Evolutionary conservation across 2,329 filamentous ascomycete species (phyloP).

Genomic region (Grosmannia huntii): DNA sequence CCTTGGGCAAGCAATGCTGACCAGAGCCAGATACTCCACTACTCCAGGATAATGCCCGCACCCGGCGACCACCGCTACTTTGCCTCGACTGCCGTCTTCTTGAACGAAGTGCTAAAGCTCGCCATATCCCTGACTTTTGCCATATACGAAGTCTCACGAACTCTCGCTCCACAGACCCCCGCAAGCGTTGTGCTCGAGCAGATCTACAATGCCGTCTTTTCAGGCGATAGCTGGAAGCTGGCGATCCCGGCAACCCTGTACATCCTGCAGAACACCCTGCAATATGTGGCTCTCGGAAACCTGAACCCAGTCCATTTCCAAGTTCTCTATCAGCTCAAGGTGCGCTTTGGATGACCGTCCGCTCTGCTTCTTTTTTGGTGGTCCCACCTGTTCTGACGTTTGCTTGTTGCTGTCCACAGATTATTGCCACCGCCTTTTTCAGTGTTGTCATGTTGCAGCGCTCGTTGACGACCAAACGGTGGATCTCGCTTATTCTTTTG

Average conservation of each 20-base stretch:
- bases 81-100: conserved; percentile 83
- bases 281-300: conserved; percentile 86
- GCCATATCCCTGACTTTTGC: conserved; percentile 75
- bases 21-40: conserved; percentile 49
- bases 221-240: conserved; percentile 87
- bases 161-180: conserved; percentile 64
- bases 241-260: conserved; percentile 81
- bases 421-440: conserved; percentile 80
- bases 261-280: conserved; percentile 83
- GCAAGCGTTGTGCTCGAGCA: conserved; percentile 69
- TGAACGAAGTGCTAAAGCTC: conserved; percentile 87
- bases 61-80: conserved; percentile 77
- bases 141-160: conserved; percentile 73
- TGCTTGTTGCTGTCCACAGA: conserved; percentile 27
- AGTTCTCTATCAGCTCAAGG: conserved; percentile 84
- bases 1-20: not conserved
- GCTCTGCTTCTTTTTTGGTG: not conserved
- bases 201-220: conserved; percentile 70
- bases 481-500: conserved; percentile 67
- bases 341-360: conserved; percentile 16
- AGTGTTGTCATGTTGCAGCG: conserved; percentile 66
- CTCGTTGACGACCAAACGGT: conserved; percentile 58
- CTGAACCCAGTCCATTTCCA: conserved; percentile 88
- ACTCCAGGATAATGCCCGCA: conserved; percentile 86
- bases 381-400: not conserved